A percentile compares a stretch with the other conserved stretches of the same genome.
phyloP scores from a whole-genome alignment of 129 eudicot genomes.

The Centrapalus pauciflorus region DNA sequence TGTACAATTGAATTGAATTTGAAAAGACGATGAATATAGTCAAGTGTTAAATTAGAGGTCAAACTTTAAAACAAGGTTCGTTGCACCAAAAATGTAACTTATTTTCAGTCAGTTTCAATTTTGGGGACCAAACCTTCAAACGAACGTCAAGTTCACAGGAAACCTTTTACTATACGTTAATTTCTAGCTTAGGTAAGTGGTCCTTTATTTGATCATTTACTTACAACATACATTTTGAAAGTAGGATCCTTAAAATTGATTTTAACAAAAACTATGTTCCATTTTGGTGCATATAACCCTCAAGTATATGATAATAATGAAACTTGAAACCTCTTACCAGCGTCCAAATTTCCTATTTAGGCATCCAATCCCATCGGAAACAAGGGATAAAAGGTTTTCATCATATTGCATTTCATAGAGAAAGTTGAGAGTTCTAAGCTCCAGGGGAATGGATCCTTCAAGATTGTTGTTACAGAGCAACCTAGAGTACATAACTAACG shows the following conservation, averaged over 20 bases:
- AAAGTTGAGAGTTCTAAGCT: slow-evolving; percentile 43
- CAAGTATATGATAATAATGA: neutral
- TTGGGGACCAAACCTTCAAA: too few species aligned
- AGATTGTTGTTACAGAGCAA: slow-evolving; percentile 66
- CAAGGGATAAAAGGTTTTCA: slow-evolving; percentile 43
- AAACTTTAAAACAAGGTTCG: too few species aligned
- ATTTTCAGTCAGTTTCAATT: too few species aligned
- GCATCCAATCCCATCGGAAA: slow-evolving; percentile 40
- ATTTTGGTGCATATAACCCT: neutral
- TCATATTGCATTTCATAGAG: slow-evolving; percentile 55
- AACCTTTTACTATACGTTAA: too few species aligned
- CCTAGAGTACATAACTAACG: slow-evolving; percentile 36
- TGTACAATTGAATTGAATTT: slow-evolving; percentile 4
- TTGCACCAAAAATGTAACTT: too few species aligned
- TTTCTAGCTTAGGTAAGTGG: too few species aligned
- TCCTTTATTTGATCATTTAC: too few species aligned
- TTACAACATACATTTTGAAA: too few species aligned
- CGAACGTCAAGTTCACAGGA: too few species aligned
- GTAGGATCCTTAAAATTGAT: too few species aligned
- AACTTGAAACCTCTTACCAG: slow-evolving; percentile 43
- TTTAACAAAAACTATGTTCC: too few species aligned
- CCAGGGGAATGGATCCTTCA: slow-evolving; percentile 54
- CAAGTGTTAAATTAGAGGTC: too few species aligned
- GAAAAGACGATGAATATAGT: neutral
- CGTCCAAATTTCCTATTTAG: slow-evolving; percentile 70